Evolutionary conservation across 192 early-diverging fungal genomes (phyloP).

Genomic region (Cladochytrium replicatum): DNA sequence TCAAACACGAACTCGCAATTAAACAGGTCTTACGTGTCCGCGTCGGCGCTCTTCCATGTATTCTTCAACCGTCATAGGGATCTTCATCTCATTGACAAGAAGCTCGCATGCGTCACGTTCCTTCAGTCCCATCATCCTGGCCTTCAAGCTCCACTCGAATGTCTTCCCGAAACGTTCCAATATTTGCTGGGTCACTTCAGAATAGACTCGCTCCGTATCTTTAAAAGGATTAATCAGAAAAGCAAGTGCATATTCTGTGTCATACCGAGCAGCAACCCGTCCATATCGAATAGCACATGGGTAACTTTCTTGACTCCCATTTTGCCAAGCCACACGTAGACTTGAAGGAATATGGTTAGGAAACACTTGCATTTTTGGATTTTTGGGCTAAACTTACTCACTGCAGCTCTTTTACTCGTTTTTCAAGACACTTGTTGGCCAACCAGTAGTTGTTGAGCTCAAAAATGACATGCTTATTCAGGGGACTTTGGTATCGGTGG

Average conservation of each 20-base stretch:
- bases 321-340: too few species aligned
- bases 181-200: conserved; percentile 73
- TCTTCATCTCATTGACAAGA: conserved; percentile 53
- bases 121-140: conserved; percentile 23
- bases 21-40: conserved; percentile 33
- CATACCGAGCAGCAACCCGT: conserved; percentile 34
- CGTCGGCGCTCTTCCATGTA: conserved; percentile 54
- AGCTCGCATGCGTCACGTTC: conserved; percentile 31
- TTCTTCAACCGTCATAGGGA: conserved; percentile 72
- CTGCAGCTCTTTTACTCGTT: conserved; percentile 99
- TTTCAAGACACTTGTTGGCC: conserved; percentile 97
- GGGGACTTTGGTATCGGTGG: conserved; percentile 91
- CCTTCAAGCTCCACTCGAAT: conserved; percentile 31
- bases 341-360: too few species aligned
- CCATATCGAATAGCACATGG: conserved; percentile 28
- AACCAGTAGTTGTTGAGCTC: conserved; percentile 91
- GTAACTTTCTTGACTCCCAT: not conserved
- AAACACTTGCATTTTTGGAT: too few species aligned
- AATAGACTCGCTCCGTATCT: conserved; percentile 88
- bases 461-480: conserved; percentile 95
- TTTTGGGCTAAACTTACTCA: too few species aligned
- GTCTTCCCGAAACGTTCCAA: conserved; percentile 57
- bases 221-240: too few species aligned
- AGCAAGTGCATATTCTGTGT: too few species aligned
- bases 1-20: conserved; percentile 4